A percentile compares a stretch with the other conserved stretches of the same genome.
Evolutionary conservation across 805 yeast genomes (phyloP).

Genomic region (Millerozyma acaciae): DNA sequence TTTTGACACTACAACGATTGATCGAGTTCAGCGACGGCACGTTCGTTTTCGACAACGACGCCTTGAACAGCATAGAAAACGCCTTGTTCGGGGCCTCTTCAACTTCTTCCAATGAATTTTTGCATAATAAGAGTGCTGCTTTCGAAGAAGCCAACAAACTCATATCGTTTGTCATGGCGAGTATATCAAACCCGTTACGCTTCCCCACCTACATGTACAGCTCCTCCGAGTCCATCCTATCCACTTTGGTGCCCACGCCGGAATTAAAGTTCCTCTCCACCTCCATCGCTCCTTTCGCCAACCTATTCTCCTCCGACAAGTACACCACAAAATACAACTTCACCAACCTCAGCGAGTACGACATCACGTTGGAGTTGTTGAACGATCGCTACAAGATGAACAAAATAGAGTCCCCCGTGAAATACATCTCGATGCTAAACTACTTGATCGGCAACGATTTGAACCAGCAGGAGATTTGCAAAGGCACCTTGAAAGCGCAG

Average conservation of each 20-base stretch:
- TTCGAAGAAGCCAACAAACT: constrained; percentile 79
- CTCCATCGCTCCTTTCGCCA: constrained; percentile 41
- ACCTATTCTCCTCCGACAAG: constrained; percentile 25
- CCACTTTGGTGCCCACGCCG: constrained; percentile 81
- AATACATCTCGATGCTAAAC: constrained; percentile 67
- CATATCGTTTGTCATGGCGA: constrained; percentile 79
- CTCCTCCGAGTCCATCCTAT: constrained; percentile 73
- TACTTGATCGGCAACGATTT: constrained; percentile 57
- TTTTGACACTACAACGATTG: constrained; percentile 75
- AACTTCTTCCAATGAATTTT: constrained; percentile 23
- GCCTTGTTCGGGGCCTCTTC: constrained; percentile 22
- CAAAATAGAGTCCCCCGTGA: constrained; percentile 36
- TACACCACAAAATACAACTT: constrained; percentile 37
- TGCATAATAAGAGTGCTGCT: constrained; percentile 41
- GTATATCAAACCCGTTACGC: constrained; percentile 80
- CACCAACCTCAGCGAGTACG: constrained; percentile 75
- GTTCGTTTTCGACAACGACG: constrained; percentile 88
- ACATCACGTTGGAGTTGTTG: constrained; percentile 75
- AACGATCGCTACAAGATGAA: constrained; percentile 79
- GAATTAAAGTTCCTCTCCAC: constrained; percentile 52
- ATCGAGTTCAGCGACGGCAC: constrained; percentile 83
- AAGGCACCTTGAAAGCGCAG: constrained; percentile 60
- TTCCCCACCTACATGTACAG: constrained; percentile 91
- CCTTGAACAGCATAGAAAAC: constrained; percentile 69
- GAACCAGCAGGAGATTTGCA: constrained; percentile 69